These are phyloP conservation scores for Solanum hybrid DNA, from an alignment of 305 asterid genomes.

Conservation along the genomic window DNA sequence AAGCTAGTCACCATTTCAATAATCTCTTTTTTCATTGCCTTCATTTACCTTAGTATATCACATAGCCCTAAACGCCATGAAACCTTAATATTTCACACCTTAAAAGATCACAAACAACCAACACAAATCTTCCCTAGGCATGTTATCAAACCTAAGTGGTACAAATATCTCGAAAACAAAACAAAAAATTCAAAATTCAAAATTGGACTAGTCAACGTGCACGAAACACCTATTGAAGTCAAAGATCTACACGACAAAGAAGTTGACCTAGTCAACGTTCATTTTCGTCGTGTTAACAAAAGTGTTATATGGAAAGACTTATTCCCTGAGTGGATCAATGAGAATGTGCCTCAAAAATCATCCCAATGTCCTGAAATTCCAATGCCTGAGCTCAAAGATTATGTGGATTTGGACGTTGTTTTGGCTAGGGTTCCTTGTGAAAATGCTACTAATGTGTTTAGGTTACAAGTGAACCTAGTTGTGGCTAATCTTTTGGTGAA, in stretches of 20 bases:
- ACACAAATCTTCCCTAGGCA: constrained; percentile 8
- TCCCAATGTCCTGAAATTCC: constrained; percentile 52
- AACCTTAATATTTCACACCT: constrained; percentile 2
- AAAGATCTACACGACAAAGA: constrained; percentile 5
- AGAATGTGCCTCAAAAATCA: constrained; percentile 11
- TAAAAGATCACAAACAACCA: constrained; percentile 12
- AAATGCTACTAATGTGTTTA: constrained; percentile 28
- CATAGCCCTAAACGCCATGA: neutral
- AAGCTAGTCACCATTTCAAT: constrained; percentile 19
- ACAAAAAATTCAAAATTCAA: constrained; percentile 24
- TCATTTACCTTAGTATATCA: constrained; percentile 20
- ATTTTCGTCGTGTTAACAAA: constrained; percentile 24
- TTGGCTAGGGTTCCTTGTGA: constrained; percentile 49
- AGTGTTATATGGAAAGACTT: constrained; percentile 40
- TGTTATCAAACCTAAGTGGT: constrained; percentile 36
- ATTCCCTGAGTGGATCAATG: constrained; percentile 50
- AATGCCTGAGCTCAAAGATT: constrained; percentile 45
- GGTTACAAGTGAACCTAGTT: constrained; percentile 70
- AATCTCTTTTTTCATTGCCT: constrained; percentile 20
- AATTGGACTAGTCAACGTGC: constrained; percentile 52
- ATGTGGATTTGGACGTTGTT: constrained; percentile 41
- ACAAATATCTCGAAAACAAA: constrained; percentile 19
- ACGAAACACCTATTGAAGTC: constrained; percentile 1
- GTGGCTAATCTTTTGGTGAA: constrained; percentile 58
- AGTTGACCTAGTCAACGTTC: constrained; percentile 22